Evolutionary conservation across 371 early-diverging fungal species (phyloP).

Genomic region (Mucor plumbeus): DNA sequence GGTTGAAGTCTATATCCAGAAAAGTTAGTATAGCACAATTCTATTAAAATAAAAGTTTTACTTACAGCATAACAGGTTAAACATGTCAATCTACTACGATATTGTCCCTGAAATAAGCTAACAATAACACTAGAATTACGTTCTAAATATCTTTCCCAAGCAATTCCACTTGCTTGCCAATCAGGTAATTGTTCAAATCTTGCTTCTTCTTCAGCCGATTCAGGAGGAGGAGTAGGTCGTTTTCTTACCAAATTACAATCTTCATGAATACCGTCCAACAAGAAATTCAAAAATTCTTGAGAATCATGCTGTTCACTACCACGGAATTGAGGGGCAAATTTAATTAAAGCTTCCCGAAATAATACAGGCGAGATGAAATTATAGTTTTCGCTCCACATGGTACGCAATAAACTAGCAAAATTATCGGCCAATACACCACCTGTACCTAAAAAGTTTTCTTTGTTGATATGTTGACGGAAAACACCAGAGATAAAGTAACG

Average conservation of each 20-base stretch:
- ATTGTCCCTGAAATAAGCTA: constrained; percentile 89
- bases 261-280: constrained; percentile 81
- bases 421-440: constrained; percentile 77
- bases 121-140: constrained; percentile 92
- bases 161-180: constrained; percentile 63
- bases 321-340: constrained; percentile 69
- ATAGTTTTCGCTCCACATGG: constrained; percentile 72
- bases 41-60: neutral
- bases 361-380: constrained; percentile 59
- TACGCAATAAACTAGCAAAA: constrained; percentile 69
- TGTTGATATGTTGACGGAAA: constrained; percentile 75
- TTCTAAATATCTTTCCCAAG: constrained; percentile 81
- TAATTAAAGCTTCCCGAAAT: constrained; percentile 57
- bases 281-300: constrained; percentile 74
- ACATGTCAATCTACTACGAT: constrained; percentile 82
- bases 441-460: constrained; percentile 80
- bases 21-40: too few relatives aligned
- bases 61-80: constrained; percentile 65
- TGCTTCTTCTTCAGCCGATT: constrained; percentile 45
- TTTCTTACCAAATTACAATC: constrained; percentile 61
- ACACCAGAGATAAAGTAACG: constrained; percentile 80
- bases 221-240: constrained; percentile 31
- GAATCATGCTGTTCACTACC: constrained; percentile 82
- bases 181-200: constrained; percentile 51
- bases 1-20: constrained; percentile 70